Evolutionary conservation across 805 yeast species (phyloP).

Genomic region (Hanseniaspora opuntiae): DNA sequence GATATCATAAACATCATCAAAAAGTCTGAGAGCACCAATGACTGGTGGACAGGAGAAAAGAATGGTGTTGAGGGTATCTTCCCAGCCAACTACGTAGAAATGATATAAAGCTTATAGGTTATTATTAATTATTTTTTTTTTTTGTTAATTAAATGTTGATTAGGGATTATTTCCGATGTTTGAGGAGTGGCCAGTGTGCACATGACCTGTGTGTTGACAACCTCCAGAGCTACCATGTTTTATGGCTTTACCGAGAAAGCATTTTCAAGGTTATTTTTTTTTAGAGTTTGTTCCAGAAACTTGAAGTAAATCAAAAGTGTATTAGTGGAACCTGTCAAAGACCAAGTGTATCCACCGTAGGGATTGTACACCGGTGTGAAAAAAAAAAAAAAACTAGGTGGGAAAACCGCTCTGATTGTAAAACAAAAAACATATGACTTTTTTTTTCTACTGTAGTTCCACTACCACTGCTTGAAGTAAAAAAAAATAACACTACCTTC

Average conservation of each 20-base stretch:
- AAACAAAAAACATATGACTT: not conserved
- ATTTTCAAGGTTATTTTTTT: too few species aligned
- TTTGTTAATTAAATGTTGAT: too few species aligned
- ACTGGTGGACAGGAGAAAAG: conserved; percentile 96
- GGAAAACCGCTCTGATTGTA: not conserved
- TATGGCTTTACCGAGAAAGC: too few species aligned
- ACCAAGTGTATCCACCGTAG: not conserved
- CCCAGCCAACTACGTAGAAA: conserved; percentile 92
- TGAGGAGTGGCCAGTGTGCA: too few species aligned
- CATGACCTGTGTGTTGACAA: too few species aligned
- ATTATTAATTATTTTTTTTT: not conserved
- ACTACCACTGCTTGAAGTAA: not conserved
- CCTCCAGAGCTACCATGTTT: too few species aligned
- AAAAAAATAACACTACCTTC: too few species aligned
- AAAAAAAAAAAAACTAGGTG: too few species aligned
- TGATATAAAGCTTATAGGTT: conserved; percentile 20
- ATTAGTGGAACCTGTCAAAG: not conserved
- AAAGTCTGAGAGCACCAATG: conserved; percentile 77
- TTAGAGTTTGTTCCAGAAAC: too few species aligned
- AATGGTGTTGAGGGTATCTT: conserved; percentile 81
- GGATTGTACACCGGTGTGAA: not conserved
- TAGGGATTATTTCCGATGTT: too few species aligned
- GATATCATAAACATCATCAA: conserved; percentile 79
- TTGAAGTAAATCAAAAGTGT: not conserved
- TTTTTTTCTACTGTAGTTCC: not conserved